Percentiles rank a stretch among this genome's conserved stretches.
Evolutionary conservation across 495 filamentous ascomycete species (phyloP).

Genomic region (Xylaria telfairii): DNA sequence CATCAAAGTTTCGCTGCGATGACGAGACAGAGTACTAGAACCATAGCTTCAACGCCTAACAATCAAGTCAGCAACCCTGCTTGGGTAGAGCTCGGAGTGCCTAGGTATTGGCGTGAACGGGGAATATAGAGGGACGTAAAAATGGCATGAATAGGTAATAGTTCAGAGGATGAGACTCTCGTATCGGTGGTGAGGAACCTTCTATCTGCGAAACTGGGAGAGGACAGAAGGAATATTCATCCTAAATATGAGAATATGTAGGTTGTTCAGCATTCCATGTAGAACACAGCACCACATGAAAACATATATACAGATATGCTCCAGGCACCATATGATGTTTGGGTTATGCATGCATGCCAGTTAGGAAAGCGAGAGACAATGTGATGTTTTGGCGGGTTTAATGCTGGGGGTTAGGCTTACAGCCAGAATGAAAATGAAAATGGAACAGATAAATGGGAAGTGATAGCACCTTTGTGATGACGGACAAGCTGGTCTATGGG

Average conservation of each 20-base stretch:
- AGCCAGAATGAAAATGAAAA: neutral
- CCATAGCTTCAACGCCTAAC: neutral
- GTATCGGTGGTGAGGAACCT: neutral
- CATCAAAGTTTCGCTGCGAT: neutral
- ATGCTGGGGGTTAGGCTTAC: neutral
- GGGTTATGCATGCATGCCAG: neutral
- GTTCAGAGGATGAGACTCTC: neutral
- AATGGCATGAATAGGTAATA: neutral
- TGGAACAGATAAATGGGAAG: neutral
- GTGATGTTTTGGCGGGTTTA: neutral
- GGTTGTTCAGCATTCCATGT: neutral
- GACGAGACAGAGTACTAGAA: neutral
- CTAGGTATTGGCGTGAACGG: neutral
- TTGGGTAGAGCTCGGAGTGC: neutral
- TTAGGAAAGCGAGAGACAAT: neutral
- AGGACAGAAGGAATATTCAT: neutral
- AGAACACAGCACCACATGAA: neutral
- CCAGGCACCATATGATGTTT: neutral
- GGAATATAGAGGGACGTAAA: neutral
- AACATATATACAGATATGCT: neutral
- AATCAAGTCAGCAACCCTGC: conserved; percentile 1
- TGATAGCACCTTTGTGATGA: neutral
- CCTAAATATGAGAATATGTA: neutral
- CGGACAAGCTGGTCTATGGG: neutral
- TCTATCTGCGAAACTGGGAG: no score